A percentile compares a stretch with the other conserved stretches of the same genome.
Evolutionary conservation across 768 basidiomycete genomes (phyloP).

Genomic region (Ramaria rubella): DNA sequence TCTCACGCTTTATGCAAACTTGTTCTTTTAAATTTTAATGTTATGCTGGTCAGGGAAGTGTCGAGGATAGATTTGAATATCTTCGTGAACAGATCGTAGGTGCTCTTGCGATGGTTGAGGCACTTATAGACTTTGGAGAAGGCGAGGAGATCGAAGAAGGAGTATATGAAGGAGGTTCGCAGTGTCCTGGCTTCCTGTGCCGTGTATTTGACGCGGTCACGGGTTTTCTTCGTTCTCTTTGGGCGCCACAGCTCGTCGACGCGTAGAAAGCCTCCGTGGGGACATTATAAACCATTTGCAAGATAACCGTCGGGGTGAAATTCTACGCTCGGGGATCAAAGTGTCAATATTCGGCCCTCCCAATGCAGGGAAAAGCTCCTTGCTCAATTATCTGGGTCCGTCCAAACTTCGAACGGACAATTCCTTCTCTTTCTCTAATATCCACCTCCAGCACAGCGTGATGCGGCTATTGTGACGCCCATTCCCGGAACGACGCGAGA

Average conservation of each 20-base stretch:
- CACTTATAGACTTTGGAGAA: conserved; percentile 90
- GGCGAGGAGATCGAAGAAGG: conserved; percentile 85
- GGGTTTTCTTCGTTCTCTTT: background rate
- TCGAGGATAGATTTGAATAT: conserved; percentile 51
- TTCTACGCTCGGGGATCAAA: conserved; percentile 73
- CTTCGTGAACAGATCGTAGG: conserved; percentile 61
- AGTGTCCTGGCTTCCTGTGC: background rate
- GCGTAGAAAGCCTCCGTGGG: conserved; percentile 42
- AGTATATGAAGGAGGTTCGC: conserved; percentile 62
- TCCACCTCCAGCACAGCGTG: conserved; percentile 56
- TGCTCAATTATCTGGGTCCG: conserved; percentile 77
- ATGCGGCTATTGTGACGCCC: conserved; percentile 84
- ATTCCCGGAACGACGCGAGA: conserved; percentile 89
- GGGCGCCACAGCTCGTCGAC: conserved; percentile 40
- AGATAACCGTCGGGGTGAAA: conserved; percentile 75
- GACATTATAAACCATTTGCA: conserved; percentile 52
- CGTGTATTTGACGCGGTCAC: background rate
- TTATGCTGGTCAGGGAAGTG: conserved; percentile 56
- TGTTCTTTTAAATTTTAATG: too few species aligned
- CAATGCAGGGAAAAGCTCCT: conserved; percentile 89
- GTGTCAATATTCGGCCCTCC: conserved; percentile 89
- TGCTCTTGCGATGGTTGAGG: conserved; percentile 76
- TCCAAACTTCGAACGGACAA: background rate
- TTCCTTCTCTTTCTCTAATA: background rate
- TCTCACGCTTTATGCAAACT: conserved; percentile 7